These are phyloP conservation scores for Entophlyctis luteolus DNA, from an alignment of 192 early-diverging fungal genomes.

Conservation along the genomic window DNA sequence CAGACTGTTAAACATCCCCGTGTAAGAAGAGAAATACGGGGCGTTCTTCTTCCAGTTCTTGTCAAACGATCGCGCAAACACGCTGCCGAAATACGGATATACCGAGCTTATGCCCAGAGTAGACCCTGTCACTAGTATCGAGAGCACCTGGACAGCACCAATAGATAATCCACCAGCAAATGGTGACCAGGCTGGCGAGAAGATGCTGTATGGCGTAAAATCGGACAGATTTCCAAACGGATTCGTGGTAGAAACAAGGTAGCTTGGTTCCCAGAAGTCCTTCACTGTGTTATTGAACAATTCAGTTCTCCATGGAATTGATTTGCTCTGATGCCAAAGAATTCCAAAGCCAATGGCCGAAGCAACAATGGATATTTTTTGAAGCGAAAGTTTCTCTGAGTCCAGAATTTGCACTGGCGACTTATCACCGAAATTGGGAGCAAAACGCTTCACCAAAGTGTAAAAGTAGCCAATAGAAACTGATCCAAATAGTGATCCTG, in stretches of 20 bases:
- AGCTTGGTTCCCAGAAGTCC: background rate
- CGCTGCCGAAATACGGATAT: constrained; percentile 15
- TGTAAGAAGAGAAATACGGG: constrained; percentile 14
- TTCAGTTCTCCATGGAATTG: background rate
- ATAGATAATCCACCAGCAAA: constrained; percentile 23
- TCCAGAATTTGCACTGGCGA: constrained; percentile 4
- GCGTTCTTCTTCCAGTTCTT: constrained; percentile 16
- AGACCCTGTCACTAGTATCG: background rate
- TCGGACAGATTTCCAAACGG: background rate
- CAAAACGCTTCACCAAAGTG: background rate
- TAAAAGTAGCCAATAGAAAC: constrained; percentile 24
- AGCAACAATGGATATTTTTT: background rate
- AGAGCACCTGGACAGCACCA: constrained; percentile 8
- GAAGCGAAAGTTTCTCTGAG: background rate
- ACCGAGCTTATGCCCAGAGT: constrained; percentile 17
- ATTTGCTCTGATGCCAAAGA: background rate
- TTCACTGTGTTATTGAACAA: background rate
- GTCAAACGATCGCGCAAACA: constrained; percentile 16
- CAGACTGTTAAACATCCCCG: background rate
- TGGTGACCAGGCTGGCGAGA: constrained; percentile 24
- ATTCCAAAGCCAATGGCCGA: background rate
- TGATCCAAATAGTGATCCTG: constrained; percentile 20
- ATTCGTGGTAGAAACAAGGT: background rate
- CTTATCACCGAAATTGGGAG: background rate
- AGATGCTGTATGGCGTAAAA: background rate